A percentile compares a stretch with the other conserved stretches of the same genome.
Conservation (phyloP, 1,284 basidiomycete genomes). For the Termitomyces sp. region DNA sequence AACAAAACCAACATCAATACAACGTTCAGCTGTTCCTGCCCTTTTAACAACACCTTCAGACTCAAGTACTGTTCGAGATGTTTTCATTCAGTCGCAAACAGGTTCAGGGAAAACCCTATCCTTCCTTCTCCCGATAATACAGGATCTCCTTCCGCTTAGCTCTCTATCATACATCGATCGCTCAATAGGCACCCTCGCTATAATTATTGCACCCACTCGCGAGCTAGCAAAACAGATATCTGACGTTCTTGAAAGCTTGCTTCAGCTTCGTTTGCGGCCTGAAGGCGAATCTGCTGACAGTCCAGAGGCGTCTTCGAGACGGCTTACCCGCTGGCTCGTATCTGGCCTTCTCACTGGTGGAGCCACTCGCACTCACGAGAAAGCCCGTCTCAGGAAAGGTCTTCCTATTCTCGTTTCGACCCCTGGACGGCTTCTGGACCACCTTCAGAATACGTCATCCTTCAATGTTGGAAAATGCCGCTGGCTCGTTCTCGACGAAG, state of each 20-base stretch:
- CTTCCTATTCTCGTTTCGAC: constrained; percentile 89
- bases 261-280: constrained; percentile 71
- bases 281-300: constrained; percentile 50
- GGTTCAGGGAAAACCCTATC: constrained; percentile 97
- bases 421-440: constrained; percentile 91
- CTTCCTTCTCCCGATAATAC: constrained; percentile 92
- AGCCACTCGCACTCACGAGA: constrained; percentile 72
- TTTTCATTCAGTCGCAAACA: constrained; percentile 96
- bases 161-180: constrained; percentile 84
- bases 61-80: constrained; percentile 57
- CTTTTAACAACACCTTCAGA: constrained; percentile 49
- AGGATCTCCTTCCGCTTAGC: constrained; percentile 88
- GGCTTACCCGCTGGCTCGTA: constrained; percentile 89
- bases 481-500: constrained; percentile 97
- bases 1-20: constrained; percentile 86
- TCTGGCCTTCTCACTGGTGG: constrained; percentile 85
- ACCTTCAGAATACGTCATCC: constrained; percentile 88
- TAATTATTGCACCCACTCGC: constrained; percentile 92
- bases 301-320: constrained; percentile 36
- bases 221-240: constrained; percentile 96
- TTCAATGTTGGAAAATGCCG: constrained; percentile 91
- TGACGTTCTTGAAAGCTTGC: constrained; percentile 86
- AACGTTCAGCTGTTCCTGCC: constrained; percentile 75
- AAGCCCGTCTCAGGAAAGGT: constrained; percentile 60
- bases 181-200: constrained; percentile 87